These are phyloP conservation scores for Mycena haematopus DNA, from an alignment of 768 basidiomycete species.

Conservation along the genomic window DNA sequence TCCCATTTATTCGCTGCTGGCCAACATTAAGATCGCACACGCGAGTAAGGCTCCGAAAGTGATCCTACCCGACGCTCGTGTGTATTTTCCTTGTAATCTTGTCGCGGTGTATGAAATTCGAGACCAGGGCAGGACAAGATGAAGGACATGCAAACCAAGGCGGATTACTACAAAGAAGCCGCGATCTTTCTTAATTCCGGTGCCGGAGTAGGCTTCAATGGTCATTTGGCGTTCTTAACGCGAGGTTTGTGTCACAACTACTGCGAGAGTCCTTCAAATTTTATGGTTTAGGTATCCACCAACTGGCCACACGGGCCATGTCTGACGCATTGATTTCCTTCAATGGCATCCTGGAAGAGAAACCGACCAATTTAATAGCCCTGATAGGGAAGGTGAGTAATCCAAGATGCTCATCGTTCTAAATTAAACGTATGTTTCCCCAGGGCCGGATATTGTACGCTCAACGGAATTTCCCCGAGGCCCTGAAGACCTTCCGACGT, in stretches of 20 bases:
- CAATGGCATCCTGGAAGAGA: slow-evolving; percentile 75
- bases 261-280: background rate
- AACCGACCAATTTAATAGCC: slow-evolving; percentile 88
- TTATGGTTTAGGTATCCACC: slow-evolving; percentile 68
- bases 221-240: slow-evolving; percentile 66
- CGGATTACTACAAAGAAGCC: slow-evolving; percentile 73
- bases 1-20: slow-evolving; percentile 81
- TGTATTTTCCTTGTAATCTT: slow-evolving; percentile 38
- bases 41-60: slow-evolving; percentile 87
- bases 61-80: slow-evolving; percentile 74
- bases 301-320: slow-evolving; percentile 79
- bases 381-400: slow-evolving; percentile 78
- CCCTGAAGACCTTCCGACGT: slow-evolving; percentile 86
- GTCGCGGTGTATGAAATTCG: slow-evolving; percentile 7
- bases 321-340: slow-evolving; percentile 85
- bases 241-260: slow-evolving; percentile 52
- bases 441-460: slow-evolving; percentile 89
- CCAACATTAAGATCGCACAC: slow-evolving; percentile 82
- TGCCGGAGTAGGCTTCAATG: slow-evolving; percentile 64
- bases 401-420: background rate
- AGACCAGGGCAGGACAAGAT: slow-evolving; percentile 69
- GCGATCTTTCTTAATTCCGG: slow-evolving; percentile 69
- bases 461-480: slow-evolving; percentile 74
- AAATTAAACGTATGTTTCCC: slow-evolving; percentile 1
- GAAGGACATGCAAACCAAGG: slow-evolving; percentile 63